Evolutionary conservation across 2,329 filamentous ascomycete species (phyloP).

Genomic region (Periconia sp.): DNA sequence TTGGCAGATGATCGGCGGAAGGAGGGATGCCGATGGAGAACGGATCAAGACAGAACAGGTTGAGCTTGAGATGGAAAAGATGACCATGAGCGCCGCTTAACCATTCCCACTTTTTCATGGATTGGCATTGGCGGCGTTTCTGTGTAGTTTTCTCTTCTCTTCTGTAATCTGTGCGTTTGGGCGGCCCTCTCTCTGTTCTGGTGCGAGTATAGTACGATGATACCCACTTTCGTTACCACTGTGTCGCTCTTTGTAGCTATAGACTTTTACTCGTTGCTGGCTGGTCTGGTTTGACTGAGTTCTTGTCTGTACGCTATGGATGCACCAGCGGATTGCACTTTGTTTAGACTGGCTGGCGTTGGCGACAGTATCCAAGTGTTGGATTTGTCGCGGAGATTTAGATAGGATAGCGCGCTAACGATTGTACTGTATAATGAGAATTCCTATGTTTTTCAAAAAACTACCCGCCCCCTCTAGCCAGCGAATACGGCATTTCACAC

Average conservation of each 20-base stretch:
- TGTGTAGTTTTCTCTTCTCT: background rate
- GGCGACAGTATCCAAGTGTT: conserved; percentile 13
- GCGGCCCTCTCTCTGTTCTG: background rate
- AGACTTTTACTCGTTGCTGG: conserved; percentile 12
- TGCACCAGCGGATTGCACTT: background rate
- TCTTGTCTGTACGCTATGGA: conserved; percentile 1
- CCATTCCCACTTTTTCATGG: background rate
- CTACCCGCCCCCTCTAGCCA: no score
- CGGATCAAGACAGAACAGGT: conserved; percentile 35
- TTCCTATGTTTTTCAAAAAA: no score
- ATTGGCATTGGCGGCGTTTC: background rate
- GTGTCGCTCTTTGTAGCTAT: conserved; percentile 4
- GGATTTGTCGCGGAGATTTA: conserved; percentile 8
- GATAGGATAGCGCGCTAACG: no score
- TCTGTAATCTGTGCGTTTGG: background rate
- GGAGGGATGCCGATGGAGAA: conserved; percentile 25
- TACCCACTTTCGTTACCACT: conserved; percentile 15
- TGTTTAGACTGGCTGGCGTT: background rate
- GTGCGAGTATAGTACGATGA: conserved; percentile 2
- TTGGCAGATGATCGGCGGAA: conserved; percentile 27
- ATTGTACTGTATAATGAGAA: no score
- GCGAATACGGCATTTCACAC: no score
- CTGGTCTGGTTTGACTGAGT: background rate
- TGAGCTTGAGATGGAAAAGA: conserved; percentile 37
- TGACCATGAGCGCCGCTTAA: conserved; percentile 27